These are phyloP conservation scores for Agrocybe pediades DNA, from an alignment of 768 basidiomycete genomes.

Conservation along the genomic window DNA sequence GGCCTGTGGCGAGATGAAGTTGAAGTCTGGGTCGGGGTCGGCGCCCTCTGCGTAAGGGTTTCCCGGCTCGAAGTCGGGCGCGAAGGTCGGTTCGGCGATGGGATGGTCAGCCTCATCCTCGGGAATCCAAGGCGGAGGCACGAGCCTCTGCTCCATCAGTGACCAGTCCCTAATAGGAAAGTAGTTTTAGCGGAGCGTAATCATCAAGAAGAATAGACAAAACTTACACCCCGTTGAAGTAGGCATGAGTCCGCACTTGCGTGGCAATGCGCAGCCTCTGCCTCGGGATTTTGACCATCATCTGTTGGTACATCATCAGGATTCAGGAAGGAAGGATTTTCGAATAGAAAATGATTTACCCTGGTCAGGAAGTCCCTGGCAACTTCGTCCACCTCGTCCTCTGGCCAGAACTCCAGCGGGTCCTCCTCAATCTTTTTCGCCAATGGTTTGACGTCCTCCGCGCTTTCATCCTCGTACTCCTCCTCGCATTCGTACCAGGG, in stretches of 20 bases:
- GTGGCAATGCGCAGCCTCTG: constrained; percentile 24
- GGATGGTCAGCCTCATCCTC: constrained; percentile 18
- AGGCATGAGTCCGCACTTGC: constrained; percentile 30
- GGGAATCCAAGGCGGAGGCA: constrained; percentile 28
- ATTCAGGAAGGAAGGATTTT: neutral
- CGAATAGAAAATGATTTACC: constrained; percentile 10
- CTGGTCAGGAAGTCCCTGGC: constrained; percentile 26
- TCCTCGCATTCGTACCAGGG: constrained; percentile 25
- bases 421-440: constrained; percentile 22
- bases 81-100: constrained; percentile 17
- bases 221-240: constrained; percentile 31
- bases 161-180: constrained; percentile 25
- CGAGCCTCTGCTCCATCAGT: constrained; percentile 20
- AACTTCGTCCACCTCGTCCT: constrained; percentile 24
- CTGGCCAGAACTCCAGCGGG: constrained; percentile 20
- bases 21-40: constrained; percentile 22
- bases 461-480: constrained; percentile 12
- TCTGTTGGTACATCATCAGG: constrained; percentile 16
- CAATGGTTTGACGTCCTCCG: constrained; percentile 17
- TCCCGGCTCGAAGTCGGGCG: constrained; percentile 15
- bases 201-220: neutral
- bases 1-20: constrained; percentile 15
- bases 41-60: constrained; percentile 13
- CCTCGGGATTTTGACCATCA: constrained; percentile 28
- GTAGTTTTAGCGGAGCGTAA: neutral